These are phyloP conservation scores for Microdochium paspali DNA, from an alignment of 2,329 filamentous ascomycete genomes.

Conservation along the genomic window DNA sequence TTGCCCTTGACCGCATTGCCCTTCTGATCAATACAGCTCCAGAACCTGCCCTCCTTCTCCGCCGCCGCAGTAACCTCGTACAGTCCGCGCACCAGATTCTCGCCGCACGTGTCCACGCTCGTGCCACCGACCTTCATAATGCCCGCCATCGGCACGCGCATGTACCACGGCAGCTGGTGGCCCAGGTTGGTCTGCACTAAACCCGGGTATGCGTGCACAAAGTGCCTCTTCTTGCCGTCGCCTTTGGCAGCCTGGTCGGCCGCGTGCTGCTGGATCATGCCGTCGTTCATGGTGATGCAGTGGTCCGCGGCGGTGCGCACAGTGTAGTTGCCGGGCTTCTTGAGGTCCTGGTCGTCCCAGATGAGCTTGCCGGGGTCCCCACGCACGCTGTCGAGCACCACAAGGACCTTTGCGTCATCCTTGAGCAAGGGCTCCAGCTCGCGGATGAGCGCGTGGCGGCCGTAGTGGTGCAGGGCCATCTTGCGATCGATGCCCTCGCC, in stretches of 20 bases:
- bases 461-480: constrained; percentile 36
- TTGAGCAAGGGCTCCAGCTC: constrained; percentile 27
- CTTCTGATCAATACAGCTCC: constrained; percentile 18
- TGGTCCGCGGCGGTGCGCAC: constrained; percentile 23
- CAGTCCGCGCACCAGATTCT: constrained; percentile 14
- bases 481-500: constrained; percentile 32
- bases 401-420: constrained; percentile 25
- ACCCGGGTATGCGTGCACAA: constrained; percentile 30
- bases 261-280: constrained; percentile 23
- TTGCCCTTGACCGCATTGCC: constrained; percentile 16
- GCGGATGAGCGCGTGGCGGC: constrained; percentile 30
- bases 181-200: constrained; percentile 22
- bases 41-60: constrained; percentile 12
- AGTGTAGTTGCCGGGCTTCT: constrained; percentile 16
- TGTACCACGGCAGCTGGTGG: constrained; percentile 19
- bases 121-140: constrained; percentile 7
- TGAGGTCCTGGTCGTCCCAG: constrained; percentile 29
- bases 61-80: constrained; percentile 4
- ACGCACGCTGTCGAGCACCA: constrained; percentile 21
- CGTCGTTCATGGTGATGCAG: constrained; percentile 27
- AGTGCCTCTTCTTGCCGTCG: constrained; percentile 14
- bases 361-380: constrained; percentile 23
- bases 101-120: constrained; percentile 17
- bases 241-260: constrained; percentile 11
- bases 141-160: constrained; percentile 9